phyloP scores from a whole-genome alignment of 305 asterid genomes.

The Fraxinus xanthoxyloides region DNA sequence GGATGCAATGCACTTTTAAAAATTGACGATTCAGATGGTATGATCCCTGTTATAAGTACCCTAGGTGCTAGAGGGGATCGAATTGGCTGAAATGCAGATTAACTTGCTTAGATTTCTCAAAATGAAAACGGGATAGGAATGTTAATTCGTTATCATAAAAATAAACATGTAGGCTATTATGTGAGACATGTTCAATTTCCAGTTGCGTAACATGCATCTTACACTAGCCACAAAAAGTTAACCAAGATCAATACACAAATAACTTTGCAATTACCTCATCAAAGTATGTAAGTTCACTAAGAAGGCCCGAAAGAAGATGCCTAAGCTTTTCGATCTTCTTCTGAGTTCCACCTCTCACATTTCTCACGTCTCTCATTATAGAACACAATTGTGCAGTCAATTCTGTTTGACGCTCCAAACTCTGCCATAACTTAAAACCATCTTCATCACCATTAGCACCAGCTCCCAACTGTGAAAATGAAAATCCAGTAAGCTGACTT shows the following conservation, averaged over 20 bases:
- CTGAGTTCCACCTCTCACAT: conserved; percentile 92
- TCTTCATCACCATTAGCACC: conserved; percentile 67
- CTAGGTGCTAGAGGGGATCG: conserved; percentile 90
- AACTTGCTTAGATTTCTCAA: conserved; percentile 5
- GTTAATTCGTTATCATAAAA: background rate
- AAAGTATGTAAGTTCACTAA: conserved; percentile 96
- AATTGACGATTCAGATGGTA: conserved; percentile 93
- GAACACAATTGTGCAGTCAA: conserved; percentile 95
- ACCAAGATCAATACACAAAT: conserved; percentile 1
- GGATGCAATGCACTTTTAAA: conserved; percentile 89
- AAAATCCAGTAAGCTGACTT: conserved; percentile 28
- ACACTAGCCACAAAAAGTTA: conserved; percentile 12
- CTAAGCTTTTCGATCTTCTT: conserved; percentile 97
- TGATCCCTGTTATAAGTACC: conserved; percentile 86
- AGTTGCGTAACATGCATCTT: background rate
- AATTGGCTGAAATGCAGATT: conserved; percentile 65
- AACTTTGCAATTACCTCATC: conserved; percentile 64
- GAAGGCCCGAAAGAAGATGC: conserved; percentile 95
- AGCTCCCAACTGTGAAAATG: conserved; percentile 59
- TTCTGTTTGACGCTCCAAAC: conserved; percentile 94
- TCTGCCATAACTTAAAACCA: conserved; percentile 93
- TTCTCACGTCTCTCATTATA: conserved; percentile 89
- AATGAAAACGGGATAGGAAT: background rate
- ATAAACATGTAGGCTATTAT: background rate
- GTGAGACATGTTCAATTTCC: background rate